Base-by-base conservation (phyloP, 441 rosid genomes). In the Pelargonium cotyledonis region DNA sequence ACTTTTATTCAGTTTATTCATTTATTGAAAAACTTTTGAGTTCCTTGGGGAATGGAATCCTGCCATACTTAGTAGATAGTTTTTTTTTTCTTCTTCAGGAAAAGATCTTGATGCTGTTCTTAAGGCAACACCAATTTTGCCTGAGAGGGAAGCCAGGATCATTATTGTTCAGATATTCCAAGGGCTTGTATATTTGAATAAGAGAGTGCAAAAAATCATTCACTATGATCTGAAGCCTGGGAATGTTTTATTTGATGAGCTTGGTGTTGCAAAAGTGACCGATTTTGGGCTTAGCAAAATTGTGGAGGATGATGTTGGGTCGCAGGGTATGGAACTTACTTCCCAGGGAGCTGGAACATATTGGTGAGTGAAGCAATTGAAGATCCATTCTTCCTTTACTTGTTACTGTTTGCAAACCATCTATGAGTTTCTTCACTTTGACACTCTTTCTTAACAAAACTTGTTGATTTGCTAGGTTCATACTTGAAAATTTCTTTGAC, bases 281-380 rank as follows among this genome's bases (percentile, higher is more conserved):
- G 99, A 95, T 83, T 95, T 95, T 83, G 99, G 98, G 78, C 89
- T 92, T 68, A 92, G 99, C 86, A 95, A 92, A 84, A 95, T 95
- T 41, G 95, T 95, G 78, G 96, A 95, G 81, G 91, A 88, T 67
- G 84, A 90, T 77, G 91, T 85, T 73, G 97, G 97, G 73, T 88
- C 99, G 23, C 96, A 87, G 82, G 99, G 99, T 65, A 95, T 92
- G 99, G 98, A 95, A 77, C 96, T 95, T 74, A 95, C 99, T 53
- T 95, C 99, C 70, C 98, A 92, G 77, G 99, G 98, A 75, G 99
- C 99, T 76, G 99, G 99, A 80, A 95, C 99, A 57, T 92, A 95
- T 79, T 95, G 99, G 99, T 92, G 73, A 85, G 89, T 80, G 38
- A 65, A 70, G 65, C 72, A 75, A 44, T 68, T 72, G 65, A n/a